Percentiles rank a stretch among this genome's conserved stretches.
phyloP scores from a whole-genome alignment of 306 rosid species.

The Erythrophleum fordii region DNA sequence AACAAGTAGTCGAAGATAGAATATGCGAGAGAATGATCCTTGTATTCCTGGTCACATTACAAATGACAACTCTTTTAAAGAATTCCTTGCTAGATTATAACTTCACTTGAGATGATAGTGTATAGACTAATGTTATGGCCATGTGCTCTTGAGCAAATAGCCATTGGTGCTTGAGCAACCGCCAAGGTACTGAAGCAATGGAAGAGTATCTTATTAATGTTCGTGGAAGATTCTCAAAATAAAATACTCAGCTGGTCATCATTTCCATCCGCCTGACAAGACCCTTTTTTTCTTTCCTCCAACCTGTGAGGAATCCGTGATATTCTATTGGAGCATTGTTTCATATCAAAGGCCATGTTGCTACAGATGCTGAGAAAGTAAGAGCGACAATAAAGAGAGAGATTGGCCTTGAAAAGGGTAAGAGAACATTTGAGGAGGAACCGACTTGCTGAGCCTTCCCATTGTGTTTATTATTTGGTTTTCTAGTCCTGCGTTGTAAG shows the following conservation, averaged over 20 bases:
- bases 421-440: constrained; percentile 63
- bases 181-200: constrained; percentile 5
- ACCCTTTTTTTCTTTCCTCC: not conserved
- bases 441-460: constrained; percentile 34
- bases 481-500: constrained; percentile 45
- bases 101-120: not conserved
- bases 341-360: constrained; percentile 1
- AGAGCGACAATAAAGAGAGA: constrained; percentile 36
- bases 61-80: not conserved
- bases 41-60: not conserved
- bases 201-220: not conserved
- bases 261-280: not conserved
- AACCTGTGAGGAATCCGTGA: not conserved
- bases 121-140: not conserved
- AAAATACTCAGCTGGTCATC: not conserved
- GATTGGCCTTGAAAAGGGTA: constrained; percentile 47
- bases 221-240: not conserved
- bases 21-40: not conserved
- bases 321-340: constrained; percentile 20
- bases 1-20: not conserved
- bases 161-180: constrained; percentile 14
- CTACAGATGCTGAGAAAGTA: constrained; percentile 8
- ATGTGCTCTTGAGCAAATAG: not conserved
- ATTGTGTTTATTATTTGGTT: constrained; percentile 32
- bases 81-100: constrained; percentile 23